Percentiles rank a stretch among this genome's conserved stretches.
phyloP scores from a whole-genome alignment of 352 stramenopile genomes.

The Globisporangium canariense region DNA sequence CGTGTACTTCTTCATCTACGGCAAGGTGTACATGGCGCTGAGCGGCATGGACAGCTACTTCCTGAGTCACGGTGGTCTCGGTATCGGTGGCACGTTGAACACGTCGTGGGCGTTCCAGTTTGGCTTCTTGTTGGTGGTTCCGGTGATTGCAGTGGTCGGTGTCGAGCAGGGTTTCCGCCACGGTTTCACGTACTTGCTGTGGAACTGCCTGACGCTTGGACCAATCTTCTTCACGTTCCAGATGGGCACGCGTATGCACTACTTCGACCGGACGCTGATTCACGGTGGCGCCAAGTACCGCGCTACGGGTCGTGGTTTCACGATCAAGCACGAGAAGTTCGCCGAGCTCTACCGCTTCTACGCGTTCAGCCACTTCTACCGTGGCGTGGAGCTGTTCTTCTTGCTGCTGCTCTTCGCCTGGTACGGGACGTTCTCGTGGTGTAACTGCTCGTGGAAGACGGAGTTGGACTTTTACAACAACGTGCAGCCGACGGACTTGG shows the following conservation, averaged over 20 bases:
- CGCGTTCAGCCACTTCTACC: conserved; percentile 97
- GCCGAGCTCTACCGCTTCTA: conserved; percentile 98
- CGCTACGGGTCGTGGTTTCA: conserved; percentile 97
- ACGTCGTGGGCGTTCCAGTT: conserved; percentile 96
- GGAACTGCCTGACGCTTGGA: conserved; percentile 96
- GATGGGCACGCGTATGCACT: conserved; percentile 98
- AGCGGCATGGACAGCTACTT: conserved; percentile 91
- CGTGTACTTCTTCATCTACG: conserved; percentile 98
- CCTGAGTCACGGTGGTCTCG: conserved; percentile 90
- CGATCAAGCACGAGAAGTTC: conserved; percentile 98
- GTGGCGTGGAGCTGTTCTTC: conserved; percentile 93
- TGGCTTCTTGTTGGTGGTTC: conserved; percentile 95
- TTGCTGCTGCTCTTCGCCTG: conserved; percentile 75
- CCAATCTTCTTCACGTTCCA: conserved; percentile 99
- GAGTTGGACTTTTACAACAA: conserved; percentile 76
- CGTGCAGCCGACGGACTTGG: conserved; percentile 61
- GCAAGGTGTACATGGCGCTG: conserved; percentile 94
- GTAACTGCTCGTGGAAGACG: conserved; percentile 80
- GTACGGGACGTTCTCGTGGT: conserved; percentile 94
- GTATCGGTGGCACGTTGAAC: conserved; percentile 92
- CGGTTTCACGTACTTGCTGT: conserved; percentile 90
- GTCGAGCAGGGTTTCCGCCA: conserved; percentile 96
- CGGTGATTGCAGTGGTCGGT: conserved; percentile 92
- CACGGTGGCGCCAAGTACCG: conserved; percentile 98
- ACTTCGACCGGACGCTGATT: conserved; percentile 97